A percentile compares a stretch with the other conserved stretches of the same genome.
Evolutionary conservation across 169 alveolate genomes (phyloP).

Genomic region (Plasmodium vivax): DNA sequence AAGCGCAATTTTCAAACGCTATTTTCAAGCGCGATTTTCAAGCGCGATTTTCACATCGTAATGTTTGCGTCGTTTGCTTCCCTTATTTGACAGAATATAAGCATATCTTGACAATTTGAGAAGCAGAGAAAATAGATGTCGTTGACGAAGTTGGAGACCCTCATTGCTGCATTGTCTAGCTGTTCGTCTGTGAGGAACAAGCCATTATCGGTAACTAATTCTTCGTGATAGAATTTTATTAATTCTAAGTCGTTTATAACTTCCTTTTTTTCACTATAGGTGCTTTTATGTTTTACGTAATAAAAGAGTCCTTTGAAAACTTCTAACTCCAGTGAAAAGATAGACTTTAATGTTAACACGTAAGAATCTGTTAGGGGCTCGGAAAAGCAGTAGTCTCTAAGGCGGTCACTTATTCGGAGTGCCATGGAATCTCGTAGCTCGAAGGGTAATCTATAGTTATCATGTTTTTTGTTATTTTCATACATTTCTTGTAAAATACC

Average conservation of each 20-base stretch:
- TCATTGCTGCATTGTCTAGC: neutral
- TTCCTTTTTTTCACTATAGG: neutral
- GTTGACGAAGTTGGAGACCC: conserved; percentile 28
- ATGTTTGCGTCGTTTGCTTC: neutral
- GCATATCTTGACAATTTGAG: neutral
- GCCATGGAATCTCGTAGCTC: conserved; percentile 37
- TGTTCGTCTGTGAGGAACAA: neutral
- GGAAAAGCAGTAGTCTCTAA: neutral
- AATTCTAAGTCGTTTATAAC: conserved; percentile 16
- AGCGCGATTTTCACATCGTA: neutral
- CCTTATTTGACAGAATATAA: neutral
- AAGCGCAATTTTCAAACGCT: too few species aligned
- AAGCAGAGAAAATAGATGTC: neutral
- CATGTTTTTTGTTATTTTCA: neutral
- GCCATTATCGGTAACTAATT: neutral
- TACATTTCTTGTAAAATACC: conserved; percentile 8
- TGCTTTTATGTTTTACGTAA: neutral
- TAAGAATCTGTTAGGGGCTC: neutral
- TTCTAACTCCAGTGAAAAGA: conserved; percentile 3
- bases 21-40: too few species aligned
- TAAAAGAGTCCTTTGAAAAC: conserved; percentile 4
- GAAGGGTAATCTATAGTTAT: neutral
- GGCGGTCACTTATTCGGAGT: conserved; percentile 29
- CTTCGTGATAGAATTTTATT: conserved; percentile 9
- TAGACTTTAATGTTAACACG: neutral